phyloP scores from a whole-genome alignment of 352 stramenopile genomes.

The Pythium aphanidermatum region DNA sequence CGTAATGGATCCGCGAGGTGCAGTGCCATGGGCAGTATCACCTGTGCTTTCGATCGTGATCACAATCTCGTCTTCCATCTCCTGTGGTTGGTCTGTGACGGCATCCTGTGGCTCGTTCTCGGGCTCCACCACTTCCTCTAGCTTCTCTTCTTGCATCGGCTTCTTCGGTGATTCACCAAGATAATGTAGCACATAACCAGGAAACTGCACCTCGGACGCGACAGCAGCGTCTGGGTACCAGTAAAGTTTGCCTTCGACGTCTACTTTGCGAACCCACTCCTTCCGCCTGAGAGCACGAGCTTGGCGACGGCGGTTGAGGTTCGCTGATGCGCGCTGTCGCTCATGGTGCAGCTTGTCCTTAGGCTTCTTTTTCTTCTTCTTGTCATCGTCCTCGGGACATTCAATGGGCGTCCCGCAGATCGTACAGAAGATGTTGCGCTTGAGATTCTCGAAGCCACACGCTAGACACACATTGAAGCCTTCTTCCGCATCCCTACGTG shows the following conservation, averaged over 20 bases:
- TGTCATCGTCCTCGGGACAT: not conserved
- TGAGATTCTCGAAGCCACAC: conserved; percentile 35
- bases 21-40: too few relatives aligned
- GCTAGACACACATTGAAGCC: conserved; percentile 23
- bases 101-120: not conserved
- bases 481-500: conserved; percentile 26
- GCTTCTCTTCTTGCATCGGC: not conserved
- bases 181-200: conserved; percentile 8
- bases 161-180: conserved; percentile 1
- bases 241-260: conserved; percentile 14
- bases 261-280: conserved; percentile 19
- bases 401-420: conserved; percentile 23
- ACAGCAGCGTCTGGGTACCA: conserved; percentile 10
- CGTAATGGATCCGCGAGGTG: too few relatives aligned
- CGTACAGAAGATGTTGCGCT: conserved; percentile 31
- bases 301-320: conserved; percentile 4
- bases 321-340: conserved; percentile 10
- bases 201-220: not conserved
- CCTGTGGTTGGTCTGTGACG: too few relatives aligned
- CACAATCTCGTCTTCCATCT: not conserved
- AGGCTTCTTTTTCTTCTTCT: conserved; percentile 3
- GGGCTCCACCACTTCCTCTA: conserved; percentile 1
- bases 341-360: conserved; percentile 7
- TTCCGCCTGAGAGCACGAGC: conserved; percentile 15
- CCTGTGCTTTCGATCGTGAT: not conserved